These are phyloP conservation scores for Metschnikowia amazonensis DNA, from an alignment of 805 yeast species.

Conservation along the genomic window DNA sequence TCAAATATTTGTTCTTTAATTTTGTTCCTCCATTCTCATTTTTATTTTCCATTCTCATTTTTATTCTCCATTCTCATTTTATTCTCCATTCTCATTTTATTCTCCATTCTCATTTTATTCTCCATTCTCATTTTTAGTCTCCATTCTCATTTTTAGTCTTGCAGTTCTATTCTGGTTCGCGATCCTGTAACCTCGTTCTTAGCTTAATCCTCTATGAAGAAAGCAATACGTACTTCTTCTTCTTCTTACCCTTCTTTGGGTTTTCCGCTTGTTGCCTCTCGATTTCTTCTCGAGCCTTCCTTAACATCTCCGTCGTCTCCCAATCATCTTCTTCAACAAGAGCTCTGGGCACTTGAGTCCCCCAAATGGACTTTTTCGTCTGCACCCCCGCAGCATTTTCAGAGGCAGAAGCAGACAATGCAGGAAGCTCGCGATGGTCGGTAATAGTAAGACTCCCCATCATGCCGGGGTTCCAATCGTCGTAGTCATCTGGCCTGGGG, in stretches of 20 bases:
- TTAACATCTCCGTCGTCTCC: conserved; percentile 50
- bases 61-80: too few relatives aligned
- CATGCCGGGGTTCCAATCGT: conserved; percentile 19
- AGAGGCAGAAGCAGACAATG: conserved; percentile 19
- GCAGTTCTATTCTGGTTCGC: too few relatives aligned
- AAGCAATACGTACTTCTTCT: conserved; percentile 42
- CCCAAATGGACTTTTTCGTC: conserved; percentile 60
- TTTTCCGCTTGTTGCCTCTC: conserved; percentile 21
- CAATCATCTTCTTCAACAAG: conserved; percentile 40
- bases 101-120: too few relatives aligned
- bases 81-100: too few relatives aligned
- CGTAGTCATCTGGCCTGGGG: conserved; percentile 18
- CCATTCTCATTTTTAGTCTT: too few relatives aligned
- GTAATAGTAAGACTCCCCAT: conserved; percentile 35
- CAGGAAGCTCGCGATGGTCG: conserved; percentile 38
- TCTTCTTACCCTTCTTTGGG: conserved; percentile 34
- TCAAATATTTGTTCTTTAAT: too few relatives aligned
- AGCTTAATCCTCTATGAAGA: conserved; percentile 21
- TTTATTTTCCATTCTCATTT: too few relatives aligned
- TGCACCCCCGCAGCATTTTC: not conserved
- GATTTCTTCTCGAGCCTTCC: conserved; percentile 49
- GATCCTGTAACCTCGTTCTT: too few relatives aligned
- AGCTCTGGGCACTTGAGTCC: conserved; percentile 51
- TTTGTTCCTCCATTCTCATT: too few relatives aligned
- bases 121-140: too few relatives aligned